Conservation (phyloP, 768 basidiomycete genomes). For the Kwoniella sp. region DNA sequence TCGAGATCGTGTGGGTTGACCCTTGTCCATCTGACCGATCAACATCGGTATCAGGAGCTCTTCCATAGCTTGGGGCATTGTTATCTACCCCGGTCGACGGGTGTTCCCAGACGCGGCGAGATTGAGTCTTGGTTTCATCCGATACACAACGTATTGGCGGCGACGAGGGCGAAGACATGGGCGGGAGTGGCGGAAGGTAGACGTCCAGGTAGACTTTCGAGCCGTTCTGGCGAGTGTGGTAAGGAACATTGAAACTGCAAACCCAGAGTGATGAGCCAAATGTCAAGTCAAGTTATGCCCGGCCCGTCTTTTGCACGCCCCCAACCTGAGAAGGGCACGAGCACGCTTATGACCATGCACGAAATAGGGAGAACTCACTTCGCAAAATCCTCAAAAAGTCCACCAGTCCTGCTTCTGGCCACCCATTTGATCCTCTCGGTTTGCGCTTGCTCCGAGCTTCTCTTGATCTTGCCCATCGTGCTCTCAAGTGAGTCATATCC, state of each 20-base stretch:
- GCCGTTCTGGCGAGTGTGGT: not conserved
- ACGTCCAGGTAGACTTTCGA: not conserved
- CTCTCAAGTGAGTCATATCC: too few relatives aligned
- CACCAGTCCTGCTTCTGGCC: not conserved
- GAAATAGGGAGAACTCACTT: not conserved
- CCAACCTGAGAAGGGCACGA: too few relatives aligned
- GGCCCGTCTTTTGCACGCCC: too few relatives aligned
- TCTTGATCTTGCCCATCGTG: too few relatives aligned
- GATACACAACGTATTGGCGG: too few relatives aligned
- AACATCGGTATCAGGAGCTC: not conserved
- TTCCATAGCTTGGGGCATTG: not conserved
- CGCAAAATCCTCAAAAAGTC: constrained; percentile 1
- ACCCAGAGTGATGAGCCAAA: too few relatives aligned
- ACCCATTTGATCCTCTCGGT: not conserved
- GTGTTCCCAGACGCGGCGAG: too few relatives aligned
- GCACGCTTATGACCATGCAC: too few relatives aligned
- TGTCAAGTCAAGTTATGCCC: too few relatives aligned
- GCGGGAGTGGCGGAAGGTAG: constrained; percentile 6
- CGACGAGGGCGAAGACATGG: not conserved
- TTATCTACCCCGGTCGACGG: not conserved
- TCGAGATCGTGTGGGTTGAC: too few relatives aligned
- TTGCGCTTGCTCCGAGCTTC: not conserved
- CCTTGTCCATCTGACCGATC: not conserved
- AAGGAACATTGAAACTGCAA: constrained; percentile 1
- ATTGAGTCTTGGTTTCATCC: too few relatives aligned